Evolutionary conservation across 768 basidiomycete genomes (phyloP).

Genomic region (Termitomyces sp.): DNA sequence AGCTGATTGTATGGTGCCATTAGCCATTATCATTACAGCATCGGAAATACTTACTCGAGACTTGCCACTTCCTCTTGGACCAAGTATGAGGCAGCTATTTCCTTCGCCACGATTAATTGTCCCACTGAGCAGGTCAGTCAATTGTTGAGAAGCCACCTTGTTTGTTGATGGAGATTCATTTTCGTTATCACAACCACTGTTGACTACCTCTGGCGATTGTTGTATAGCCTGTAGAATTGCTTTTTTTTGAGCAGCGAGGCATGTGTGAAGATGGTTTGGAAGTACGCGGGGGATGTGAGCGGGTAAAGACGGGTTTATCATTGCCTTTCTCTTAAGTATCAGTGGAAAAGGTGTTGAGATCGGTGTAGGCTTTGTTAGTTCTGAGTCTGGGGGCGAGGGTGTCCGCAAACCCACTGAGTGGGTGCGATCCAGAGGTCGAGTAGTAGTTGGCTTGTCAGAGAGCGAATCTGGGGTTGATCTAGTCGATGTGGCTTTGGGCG

Average conservation of each 20-base stretch:
- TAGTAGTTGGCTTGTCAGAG: background rate
- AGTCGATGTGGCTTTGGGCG: background rate
- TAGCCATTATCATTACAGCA: background rate
- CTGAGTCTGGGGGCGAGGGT: background rate
- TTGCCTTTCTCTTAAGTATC: slow-evolving; percentile 8
- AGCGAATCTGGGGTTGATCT: background rate
- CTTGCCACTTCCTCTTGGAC: slow-evolving; percentile 85
- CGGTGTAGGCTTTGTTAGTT: background rate
- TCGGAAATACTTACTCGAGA: slow-evolving; percentile 47
- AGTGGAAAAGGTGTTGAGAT: background rate
- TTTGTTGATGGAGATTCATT: slow-evolving; percentile 41
- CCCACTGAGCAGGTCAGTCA: slow-evolving; percentile 63
- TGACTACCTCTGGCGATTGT: slow-evolving; percentile 9
- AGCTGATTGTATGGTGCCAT: slow-evolving; percentile 36
- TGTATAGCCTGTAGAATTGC: slow-evolving; percentile 46
- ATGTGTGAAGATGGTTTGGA: slow-evolving; percentile 38
- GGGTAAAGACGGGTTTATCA: slow-evolving; percentile 12
- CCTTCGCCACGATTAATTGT: slow-evolving; percentile 82
- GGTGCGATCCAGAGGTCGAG: background rate
- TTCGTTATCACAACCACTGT: slow-evolving; percentile 10
- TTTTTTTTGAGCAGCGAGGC: slow-evolving; percentile 53
- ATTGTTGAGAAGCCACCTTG: slow-evolving; percentile 45
- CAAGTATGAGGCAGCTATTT: slow-evolving; percentile 87
- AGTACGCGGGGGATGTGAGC: slow-evolving; percentile 22
- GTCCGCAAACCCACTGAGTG: background rate